A percentile compares a stretch with the other conserved stretches of the same genome.
Evolutionary conservation across 2,329 filamentous ascomycete genomes (phyloP).

Genomic region (Fusarium sambucinum): DNA sequence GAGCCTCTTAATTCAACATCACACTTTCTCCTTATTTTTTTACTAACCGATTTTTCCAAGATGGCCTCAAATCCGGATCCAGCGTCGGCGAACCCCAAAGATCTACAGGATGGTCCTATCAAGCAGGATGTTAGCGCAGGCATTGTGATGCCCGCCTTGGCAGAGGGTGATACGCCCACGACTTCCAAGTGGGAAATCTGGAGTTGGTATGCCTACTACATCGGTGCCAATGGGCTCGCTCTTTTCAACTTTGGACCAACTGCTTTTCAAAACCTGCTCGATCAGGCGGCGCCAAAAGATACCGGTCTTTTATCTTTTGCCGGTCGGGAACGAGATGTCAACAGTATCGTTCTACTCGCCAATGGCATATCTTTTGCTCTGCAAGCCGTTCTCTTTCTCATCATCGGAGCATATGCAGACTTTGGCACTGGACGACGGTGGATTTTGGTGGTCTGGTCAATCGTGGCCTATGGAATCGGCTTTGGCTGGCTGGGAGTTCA

Average conservation of each 20-base stretch:
- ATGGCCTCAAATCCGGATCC: slow-evolving; percentile 15
- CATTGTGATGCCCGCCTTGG: slow-evolving; percentile 24
- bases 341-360: slow-evolving; percentile 72
- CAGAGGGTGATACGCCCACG: slow-evolving; percentile 28
- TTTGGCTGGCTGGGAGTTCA: slow-evolving; percentile 77
- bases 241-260: slow-evolving; percentile 75
- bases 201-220: slow-evolving; percentile 64
- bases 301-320: slow-evolving; percentile 66
- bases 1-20: not conserved
- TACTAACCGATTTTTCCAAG: not conserved
- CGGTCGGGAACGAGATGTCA: slow-evolving; percentile 69
- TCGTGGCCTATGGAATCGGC: slow-evolving; percentile 72
- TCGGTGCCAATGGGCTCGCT: slow-evolving; percentile 73
- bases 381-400: slow-evolving; percentile 68
- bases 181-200: slow-evolving; percentile 42
- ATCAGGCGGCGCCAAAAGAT: slow-evolving; percentile 68
- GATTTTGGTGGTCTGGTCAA: slow-evolving; percentile 70
- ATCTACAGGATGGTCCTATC: slow-evolving; percentile 2
- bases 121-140: slow-evolving; percentile 21
- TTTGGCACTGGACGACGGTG: slow-evolving; percentile 74
- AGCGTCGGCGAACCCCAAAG: not conserved
- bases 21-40: not conserved
- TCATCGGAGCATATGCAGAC: slow-evolving; percentile 68
- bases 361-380: slow-evolving; percentile 77
- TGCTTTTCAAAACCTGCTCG: slow-evolving; percentile 73